phyloP scores from a whole-genome alignment of 2,329 filamentous ascomycete species.

The Albophoma yamanashiensis region DNA sequence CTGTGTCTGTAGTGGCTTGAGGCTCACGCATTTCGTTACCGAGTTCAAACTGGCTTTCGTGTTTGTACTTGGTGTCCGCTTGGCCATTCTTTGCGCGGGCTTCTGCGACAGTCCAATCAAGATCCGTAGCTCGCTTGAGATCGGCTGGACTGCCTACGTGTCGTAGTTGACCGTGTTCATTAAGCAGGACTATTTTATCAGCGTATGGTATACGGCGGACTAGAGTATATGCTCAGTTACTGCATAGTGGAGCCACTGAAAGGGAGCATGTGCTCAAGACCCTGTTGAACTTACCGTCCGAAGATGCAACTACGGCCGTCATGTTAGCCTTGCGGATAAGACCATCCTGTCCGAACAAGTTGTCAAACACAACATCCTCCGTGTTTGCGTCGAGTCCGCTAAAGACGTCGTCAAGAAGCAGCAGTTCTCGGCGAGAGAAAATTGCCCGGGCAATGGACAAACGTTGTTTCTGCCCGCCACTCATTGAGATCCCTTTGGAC shows the following conservation, averaged over 20 bases:
- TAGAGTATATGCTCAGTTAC: neutral
- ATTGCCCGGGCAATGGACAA: conserved; percentile 14
- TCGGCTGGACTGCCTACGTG: neutral
- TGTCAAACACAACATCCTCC: conserved; percentile 8
- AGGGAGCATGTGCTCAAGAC: neutral
- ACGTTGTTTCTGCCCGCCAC: conserved; percentile 20
- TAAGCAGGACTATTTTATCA: neutral
- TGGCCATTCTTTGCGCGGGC: neutral
- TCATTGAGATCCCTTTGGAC: conserved; percentile 19
- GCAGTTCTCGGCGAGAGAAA: conserved; percentile 9
- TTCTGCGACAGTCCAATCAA: neutral
- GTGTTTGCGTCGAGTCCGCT: conserved; percentile 15
- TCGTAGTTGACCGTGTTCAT: neutral
- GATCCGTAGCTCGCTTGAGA: neutral
- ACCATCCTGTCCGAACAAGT: conserved; percentile 7
- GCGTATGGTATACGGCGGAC: neutral
- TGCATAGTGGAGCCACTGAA: neutral
- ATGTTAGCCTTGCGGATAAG: conserved; percentile 7
- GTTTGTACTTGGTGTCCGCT: neutral
- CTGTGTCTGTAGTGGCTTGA: neutral
- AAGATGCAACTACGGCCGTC: conserved; percentile 4
- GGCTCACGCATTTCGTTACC: neutral
- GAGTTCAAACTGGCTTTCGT: neutral
- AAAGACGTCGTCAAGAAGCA: conserved; percentile 16
- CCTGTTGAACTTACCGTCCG: conserved; percentile 3